Conservation (phyloP, 116 monocot species). For the Posidonia oceanica region DNA sequence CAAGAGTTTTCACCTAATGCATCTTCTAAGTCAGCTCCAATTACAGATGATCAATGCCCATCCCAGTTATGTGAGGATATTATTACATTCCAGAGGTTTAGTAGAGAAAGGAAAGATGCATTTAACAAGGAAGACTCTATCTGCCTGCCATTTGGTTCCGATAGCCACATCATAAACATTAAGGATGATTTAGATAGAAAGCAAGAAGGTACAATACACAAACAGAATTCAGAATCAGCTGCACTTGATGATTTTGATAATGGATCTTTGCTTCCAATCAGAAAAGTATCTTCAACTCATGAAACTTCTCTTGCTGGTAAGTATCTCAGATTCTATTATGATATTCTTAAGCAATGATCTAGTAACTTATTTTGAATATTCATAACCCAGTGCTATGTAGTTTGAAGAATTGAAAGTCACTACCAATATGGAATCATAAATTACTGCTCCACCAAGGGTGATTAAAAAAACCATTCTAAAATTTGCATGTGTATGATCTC, state of each 20-base stretch:
- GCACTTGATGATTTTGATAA: neutral
- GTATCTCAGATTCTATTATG: slow-evolving; percentile 1
- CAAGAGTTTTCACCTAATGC: neutral
- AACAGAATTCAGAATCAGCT: neutral
- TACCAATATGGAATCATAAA: too few species aligned
- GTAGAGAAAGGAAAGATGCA: neutral
- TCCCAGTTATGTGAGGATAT: neutral
- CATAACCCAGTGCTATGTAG: neutral
- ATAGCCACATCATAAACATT: neutral
- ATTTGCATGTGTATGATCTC: too few species aligned
- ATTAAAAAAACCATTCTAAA: too few species aligned
- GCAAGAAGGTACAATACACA: neutral
- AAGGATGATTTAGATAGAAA: slow-evolving; percentile 1
- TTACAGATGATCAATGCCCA: neutral
- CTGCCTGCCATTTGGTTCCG: neutral
- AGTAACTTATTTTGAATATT: neutral
- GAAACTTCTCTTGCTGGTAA: slow-evolving; percentile 3
- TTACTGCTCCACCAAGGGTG: too few species aligned
- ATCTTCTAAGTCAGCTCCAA: neutral
- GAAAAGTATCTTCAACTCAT: neutral
- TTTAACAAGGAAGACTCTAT: neutral
- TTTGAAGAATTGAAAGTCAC: too few species aligned
- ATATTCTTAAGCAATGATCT: neutral
- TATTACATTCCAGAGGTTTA: neutral
- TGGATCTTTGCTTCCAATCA: slow-evolving; percentile 3